Evolutionary conservation across 495 filamentous ascomycete genomes (phyloP).

Genomic region (Penicillium riverlandense): DNA sequence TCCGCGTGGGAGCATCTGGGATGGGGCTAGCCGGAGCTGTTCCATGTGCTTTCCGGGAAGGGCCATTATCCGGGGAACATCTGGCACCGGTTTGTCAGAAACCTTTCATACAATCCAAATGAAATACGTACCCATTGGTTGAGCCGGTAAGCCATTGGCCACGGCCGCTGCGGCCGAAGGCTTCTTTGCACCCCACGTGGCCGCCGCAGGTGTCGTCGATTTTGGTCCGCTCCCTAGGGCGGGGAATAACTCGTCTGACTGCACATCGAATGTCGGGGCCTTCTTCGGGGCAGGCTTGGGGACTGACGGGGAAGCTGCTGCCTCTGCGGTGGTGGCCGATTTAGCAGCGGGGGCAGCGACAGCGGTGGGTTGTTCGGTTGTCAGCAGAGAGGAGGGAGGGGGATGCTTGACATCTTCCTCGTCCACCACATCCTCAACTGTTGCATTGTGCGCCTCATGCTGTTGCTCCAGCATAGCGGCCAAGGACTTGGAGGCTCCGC

Average conservation of each 20-base stretch:
- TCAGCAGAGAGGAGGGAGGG: slow-evolving; percentile 40
- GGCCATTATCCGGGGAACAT: slow-evolving; percentile 52
- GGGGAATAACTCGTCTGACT: slow-evolving; percentile 86
- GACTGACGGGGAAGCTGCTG: slow-evolving; percentile 15
- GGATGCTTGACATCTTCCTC: slow-evolving; percentile 66
- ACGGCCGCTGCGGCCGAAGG: slow-evolving; percentile 49
- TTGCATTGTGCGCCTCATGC: slow-evolving; percentile 63
- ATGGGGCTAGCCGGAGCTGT: slow-evolving; percentile 59
- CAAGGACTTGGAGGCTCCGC: slow-evolving; percentile 37
- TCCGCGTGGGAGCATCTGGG: slow-evolving; percentile 61
- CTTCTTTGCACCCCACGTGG: slow-evolving; percentile 63
- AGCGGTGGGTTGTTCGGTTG: slow-evolving; percentile 23
- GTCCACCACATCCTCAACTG: slow-evolving; percentile 73
- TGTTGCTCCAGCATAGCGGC: slow-evolving; percentile 74
- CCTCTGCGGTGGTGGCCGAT: slow-evolving; percentile 7
- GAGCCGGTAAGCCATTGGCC: slow-evolving; percentile 47
- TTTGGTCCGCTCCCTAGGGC: slow-evolving; percentile 70
- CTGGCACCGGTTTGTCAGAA: slow-evolving; percentile 8
- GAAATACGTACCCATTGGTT: slow-evolving; percentile 34
- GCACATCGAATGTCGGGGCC: slow-evolving; percentile 56
- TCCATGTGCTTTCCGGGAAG: slow-evolving; percentile 76
- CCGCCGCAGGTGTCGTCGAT: slow-evolving; percentile 51
- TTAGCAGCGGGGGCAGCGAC: slow-evolving; percentile 11
- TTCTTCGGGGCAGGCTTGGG: slow-evolving; percentile 38
- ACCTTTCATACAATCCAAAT: background rate